Conservation (phyloP, 2,329 filamentous ascomycete genomes). For the Epichloe festucae region DNA sequence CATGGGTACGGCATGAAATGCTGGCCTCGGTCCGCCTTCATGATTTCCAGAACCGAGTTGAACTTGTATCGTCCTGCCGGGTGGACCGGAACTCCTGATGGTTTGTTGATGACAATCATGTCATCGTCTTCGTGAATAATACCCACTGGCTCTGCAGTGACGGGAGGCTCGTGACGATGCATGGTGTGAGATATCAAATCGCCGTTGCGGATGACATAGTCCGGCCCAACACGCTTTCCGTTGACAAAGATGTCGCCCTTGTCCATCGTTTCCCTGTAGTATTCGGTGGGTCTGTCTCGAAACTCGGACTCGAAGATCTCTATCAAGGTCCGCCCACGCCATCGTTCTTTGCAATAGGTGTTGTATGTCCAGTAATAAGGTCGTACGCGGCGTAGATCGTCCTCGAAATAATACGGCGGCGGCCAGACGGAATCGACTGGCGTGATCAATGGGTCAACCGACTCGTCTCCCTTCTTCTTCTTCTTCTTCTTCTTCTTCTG, state of each 20-base stretch:
- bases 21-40: conserved; percentile 58
- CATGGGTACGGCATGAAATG: conserved; percentile 54
- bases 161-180: conserved; percentile 90
- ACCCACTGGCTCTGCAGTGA: conserved; percentile 65
- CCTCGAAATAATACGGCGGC: conserved; percentile 69
- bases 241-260: conserved; percentile 70
- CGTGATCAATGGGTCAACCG: neutral
- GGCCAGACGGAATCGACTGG: conserved; percentile 26
- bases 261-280: conserved; percentile 79
- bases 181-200: conserved; percentile 86
- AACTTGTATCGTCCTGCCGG: conserved; percentile 91
- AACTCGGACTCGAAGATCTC: conserved; percentile 91
- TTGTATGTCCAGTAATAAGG: conserved; percentile 94
- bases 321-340: conserved; percentile 68
- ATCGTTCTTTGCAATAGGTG: conserved; percentile 86
- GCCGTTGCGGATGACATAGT: conserved; percentile 71
- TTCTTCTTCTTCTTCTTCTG: neutral
- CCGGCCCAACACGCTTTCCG: conserved; percentile 52
- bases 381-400: conserved; percentile 66
- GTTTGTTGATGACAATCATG: conserved; percentile 95
- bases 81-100: conserved; percentile 87
- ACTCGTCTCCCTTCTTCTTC: neutral
- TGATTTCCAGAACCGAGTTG: conserved; percentile 89
- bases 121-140: conserved; percentile 86
- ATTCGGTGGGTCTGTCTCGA: conserved; percentile 70